Conservation (phyloP, 169 alveolate species). For the Perkinsus olseni region DNA sequence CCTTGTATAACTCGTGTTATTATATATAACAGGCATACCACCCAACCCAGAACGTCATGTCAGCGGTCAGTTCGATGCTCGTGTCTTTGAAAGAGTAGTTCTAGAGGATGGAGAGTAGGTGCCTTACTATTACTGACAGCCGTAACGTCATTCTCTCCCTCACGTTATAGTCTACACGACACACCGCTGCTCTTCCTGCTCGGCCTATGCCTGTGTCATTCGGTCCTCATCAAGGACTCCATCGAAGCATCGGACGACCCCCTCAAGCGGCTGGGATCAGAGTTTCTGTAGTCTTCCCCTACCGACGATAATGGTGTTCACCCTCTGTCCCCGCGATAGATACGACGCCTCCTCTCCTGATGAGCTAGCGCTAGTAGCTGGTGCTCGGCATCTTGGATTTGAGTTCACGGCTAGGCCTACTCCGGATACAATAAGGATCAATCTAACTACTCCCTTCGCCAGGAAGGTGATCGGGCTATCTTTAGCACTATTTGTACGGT, state of each 20-base stretch:
- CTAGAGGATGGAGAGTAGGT: no score
- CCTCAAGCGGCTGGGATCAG: no score
- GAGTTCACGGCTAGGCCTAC: slow-evolving; percentile 44
- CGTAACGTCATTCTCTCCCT: no score
- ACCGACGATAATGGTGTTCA: no score
- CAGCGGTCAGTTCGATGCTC: not conserved
- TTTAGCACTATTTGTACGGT: not conserved
- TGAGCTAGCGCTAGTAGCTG: slow-evolving; percentile 67
- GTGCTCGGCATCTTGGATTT: slow-evolving; percentile 58
- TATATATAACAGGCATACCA: not conserved
- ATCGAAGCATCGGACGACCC: no score
- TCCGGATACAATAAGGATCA: slow-evolving; percentile 14
- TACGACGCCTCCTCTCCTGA: slow-evolving; percentile 76
- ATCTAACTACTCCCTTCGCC: not conserved
- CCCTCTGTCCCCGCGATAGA: no score
- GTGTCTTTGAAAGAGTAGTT: not conserved
- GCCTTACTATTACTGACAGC: no score
- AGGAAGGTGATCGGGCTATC: not conserved
- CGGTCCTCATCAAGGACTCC: not conserved
- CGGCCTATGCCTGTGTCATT: not conserved
- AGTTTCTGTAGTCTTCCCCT: no score
- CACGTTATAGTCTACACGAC: no score
- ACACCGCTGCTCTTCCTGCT: no score
- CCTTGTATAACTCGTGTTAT: no score
- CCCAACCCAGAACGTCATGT: not conserved